A percentile compares a stretch with the other conserved stretches of the same genome.
phyloP scores from a whole-genome alignment of 2,329 filamentous ascomycete genomes.

The Pleoardoris graminearum region DNA sequence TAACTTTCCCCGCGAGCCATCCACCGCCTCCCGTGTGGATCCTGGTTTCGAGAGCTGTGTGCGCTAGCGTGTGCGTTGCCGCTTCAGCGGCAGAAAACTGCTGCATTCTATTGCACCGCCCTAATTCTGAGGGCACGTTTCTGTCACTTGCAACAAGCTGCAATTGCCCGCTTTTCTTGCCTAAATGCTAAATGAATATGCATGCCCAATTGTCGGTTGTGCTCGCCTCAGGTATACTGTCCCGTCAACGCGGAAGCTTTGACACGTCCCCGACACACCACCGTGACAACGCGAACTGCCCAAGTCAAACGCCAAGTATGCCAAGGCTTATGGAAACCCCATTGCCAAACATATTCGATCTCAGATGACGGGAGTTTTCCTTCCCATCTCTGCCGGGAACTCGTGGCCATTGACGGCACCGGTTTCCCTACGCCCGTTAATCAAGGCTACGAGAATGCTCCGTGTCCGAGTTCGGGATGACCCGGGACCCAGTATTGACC shows the following conservation, averaged over 20 bases:
- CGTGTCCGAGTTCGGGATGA: neutral
- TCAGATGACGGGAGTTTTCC: neutral
- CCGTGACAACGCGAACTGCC: constrained; percentile 14
- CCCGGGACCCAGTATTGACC: neutral
- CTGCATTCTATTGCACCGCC: constrained; percentile 1
- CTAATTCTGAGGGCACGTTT: constrained; percentile 1
- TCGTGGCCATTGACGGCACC: neutral
- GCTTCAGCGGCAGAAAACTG: neutral
- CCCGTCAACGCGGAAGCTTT: constrained; percentile 8
- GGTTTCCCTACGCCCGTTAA: neutral
- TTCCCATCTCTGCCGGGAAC: neutral
- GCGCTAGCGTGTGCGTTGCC: neutral
- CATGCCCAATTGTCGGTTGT: constrained; percentile 1
- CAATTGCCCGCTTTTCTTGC: constrained; percentile 7
- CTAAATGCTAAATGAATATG: neutral
- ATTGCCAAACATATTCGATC: constrained; percentile 18
- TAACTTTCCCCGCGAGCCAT: constrained; percentile 2
- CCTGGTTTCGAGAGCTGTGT: neutral
- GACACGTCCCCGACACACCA: constrained; percentile 19
- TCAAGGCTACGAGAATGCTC: neutral
- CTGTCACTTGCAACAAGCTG: neutral
- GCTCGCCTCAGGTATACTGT: constrained; percentile 9
- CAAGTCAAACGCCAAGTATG: constrained; percentile 19
- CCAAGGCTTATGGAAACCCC: constrained; percentile 17
- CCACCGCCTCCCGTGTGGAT: neutral